A percentile compares a stretch with the other conserved stretches of the same genome.
Conservation (phyloP, 2,329 filamentous ascomycete genomes). For the Cladosporium sp. region DNA sequence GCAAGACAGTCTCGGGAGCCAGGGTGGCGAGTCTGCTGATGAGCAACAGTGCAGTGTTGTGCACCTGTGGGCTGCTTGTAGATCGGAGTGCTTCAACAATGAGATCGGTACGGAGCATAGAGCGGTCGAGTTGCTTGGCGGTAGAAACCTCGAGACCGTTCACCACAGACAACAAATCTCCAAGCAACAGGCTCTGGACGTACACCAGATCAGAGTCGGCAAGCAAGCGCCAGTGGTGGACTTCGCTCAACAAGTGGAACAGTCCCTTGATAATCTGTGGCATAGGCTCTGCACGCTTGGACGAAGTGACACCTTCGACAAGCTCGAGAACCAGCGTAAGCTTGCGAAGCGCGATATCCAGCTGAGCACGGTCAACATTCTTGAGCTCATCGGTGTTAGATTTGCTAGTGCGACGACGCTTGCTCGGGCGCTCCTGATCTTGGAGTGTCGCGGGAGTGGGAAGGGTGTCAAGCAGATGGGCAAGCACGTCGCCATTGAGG, state of each 20-base stretch:
- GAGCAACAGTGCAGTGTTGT: conserved; percentile 84
- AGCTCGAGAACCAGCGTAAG: conserved; percentile 87
- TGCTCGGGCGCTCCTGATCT: conserved; percentile 70
- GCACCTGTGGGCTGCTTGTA: conserved; percentile 87
- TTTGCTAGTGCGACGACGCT: conserved; percentile 72
- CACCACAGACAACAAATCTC: conserved; percentile 80
- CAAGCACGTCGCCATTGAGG: conserved; percentile 71
- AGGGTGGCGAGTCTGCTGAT: conserved; percentile 84
- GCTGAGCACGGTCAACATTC: conserved; percentile 63
- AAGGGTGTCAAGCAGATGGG: conserved; percentile 71
- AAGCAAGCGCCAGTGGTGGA: conserved; percentile 80
- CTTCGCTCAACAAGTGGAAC: conserved; percentile 80
- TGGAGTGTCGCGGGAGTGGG: conserved; percentile 72
- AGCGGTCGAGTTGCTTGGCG: conserved; percentile 63
- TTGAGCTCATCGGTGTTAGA: conserved; percentile 59
- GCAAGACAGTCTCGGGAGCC: conserved; percentile 85
- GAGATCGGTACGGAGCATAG: conserved; percentile 81
- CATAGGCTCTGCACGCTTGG: conserved; percentile 67
- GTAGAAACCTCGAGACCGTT: conserved; percentile 63
- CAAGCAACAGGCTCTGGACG: conserved; percentile 79
- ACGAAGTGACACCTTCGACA: conserved; percentile 63
- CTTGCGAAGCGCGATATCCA: conserved; percentile 68
- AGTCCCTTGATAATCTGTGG: conserved; percentile 74
- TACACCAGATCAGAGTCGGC: conserved; percentile 87
- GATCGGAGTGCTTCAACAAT: conserved; percentile 89